phyloP scores from a whole-genome alignment of 441 rosid species.

The Populus hybrid region DNA sequence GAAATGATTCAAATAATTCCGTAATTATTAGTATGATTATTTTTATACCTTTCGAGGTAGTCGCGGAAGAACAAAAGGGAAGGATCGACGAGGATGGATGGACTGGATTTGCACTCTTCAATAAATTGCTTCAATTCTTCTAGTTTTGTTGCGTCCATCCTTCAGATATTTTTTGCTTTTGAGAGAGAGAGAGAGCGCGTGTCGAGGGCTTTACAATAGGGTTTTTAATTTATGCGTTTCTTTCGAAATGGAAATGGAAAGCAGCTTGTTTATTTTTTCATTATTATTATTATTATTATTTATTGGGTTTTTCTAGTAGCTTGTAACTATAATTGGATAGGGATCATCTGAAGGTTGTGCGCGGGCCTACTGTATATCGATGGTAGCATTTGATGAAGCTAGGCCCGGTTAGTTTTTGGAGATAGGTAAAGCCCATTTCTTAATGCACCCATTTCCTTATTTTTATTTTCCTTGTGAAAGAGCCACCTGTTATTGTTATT shows the following conservation, averaged over 20 bases:
- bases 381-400: not conserved
- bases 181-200: too few species aligned
- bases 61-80: constrained; percentile 93
- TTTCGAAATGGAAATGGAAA: not conserved
- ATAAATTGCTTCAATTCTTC: constrained; percentile 61
- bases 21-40: not conserved
- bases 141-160: constrained; percentile 67
- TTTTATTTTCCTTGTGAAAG: too few species aligned
- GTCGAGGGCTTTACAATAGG: not conserved
- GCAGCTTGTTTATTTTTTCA: not conserved
- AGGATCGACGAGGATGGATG: constrained; percentile 74
- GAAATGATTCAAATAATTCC: not conserved
- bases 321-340: constrained; percentile 16
- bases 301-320: constrained; percentile 24
- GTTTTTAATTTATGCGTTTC: not conserved
- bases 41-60: constrained; percentile 66
- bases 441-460: not conserved
- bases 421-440: not conserved
- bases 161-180: not conserved
- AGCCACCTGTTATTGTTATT: too few species aligned
- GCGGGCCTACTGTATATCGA: not conserved
- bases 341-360: not conserved
- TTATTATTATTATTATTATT: not conserved
- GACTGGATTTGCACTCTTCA: constrained; percentile 74
- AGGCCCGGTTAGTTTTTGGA: not conserved